Evolutionary conservation across 1,139 yeast genomes (phyloP).

Genomic region (Spathaspora jeffriesii): DNA sequence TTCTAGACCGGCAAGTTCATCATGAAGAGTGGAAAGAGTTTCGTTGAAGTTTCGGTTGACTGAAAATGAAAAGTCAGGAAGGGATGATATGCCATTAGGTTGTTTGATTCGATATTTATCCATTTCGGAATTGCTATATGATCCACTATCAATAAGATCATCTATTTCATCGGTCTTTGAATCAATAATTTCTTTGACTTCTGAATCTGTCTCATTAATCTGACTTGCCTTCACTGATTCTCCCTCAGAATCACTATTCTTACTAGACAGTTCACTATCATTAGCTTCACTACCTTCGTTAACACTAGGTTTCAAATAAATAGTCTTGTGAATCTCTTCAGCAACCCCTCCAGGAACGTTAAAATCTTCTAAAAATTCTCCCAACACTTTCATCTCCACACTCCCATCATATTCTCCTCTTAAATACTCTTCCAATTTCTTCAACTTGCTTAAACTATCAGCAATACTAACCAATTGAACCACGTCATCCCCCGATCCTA

Average conservation of each 20-base stretch:
- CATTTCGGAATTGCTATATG: conserved; percentile 8
- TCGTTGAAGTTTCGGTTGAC: conserved; percentile 30
- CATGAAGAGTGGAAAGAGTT: conserved; percentile 29
- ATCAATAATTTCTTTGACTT: background rate
- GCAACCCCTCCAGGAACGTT: conserved; percentile 31
- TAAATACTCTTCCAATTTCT: conserved; percentile 23
- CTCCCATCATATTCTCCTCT: conserved; percentile 15
- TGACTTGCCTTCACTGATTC: too few relatives aligned
- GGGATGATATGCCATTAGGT: background rate
- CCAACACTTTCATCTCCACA: conserved; percentile 12
- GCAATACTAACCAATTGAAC: conserved; percentile 31
- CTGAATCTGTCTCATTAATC: too few relatives aligned
- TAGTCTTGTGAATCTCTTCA: conserved; percentile 25
- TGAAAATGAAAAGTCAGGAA: conserved; percentile 19
- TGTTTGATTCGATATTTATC: conserved; percentile 19
- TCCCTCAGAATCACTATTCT: too few relatives aligned
- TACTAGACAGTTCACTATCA: conserved; percentile 9
- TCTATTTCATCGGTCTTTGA: conserved; percentile 9
- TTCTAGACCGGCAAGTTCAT: conserved; percentile 28
- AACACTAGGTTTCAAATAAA: conserved; percentile 16
- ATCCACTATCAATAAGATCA: conserved; percentile 14
- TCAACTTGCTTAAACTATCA: conserved; percentile 29
- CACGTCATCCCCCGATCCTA: conserved; percentile 36
- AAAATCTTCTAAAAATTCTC: conserved; percentile 23
- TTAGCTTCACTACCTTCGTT: conserved; percentile 10